A percentile compares a stretch with the other conserved stretches of the same genome.
Evolutionary conservation across 139 green algal species (phyloP).

Genomic region (Chlorella sp.): DNA sequence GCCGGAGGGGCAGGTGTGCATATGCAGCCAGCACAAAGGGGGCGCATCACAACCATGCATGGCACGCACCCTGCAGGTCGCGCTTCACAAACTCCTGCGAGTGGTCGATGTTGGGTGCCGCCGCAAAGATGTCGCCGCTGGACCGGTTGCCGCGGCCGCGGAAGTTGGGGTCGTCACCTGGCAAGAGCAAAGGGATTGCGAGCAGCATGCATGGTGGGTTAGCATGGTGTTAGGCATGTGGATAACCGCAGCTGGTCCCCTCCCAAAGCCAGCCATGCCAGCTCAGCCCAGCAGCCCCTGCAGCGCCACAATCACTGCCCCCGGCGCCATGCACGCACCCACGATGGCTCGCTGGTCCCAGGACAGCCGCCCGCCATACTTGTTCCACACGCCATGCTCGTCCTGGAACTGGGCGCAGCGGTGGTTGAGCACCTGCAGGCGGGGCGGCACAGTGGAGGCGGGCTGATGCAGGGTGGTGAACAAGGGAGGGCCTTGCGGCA

Average conservation of each 20-base stretch:
- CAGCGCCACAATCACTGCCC: background rate
- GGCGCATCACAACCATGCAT: too few species aligned
- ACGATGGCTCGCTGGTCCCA: constrained; percentile 89
- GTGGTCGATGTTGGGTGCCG: constrained; percentile 98
- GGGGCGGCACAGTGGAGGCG: too few species aligned
- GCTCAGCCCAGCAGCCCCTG: too few species aligned
- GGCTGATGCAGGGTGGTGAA: too few species aligned
- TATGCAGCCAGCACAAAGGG: too few species aligned
- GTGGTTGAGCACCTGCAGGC: constrained; percentile 89
- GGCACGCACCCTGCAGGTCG: constrained; percentile 67
- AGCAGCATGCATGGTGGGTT: too few species aligned
- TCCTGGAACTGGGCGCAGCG: constrained; percentile 78
- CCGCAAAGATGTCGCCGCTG: constrained; percentile 88
- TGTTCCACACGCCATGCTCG: constrained; percentile 79
- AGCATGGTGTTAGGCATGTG: too few species aligned
- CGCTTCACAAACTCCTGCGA: constrained; percentile 72
- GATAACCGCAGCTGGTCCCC: too few species aligned
- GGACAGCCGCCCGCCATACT: constrained; percentile 88
- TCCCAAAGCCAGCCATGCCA: background rate
- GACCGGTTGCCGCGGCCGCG: constrained; percentile 84
- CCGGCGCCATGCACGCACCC: background rate
- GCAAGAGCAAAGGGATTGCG: background rate
- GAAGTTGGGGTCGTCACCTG: constrained; percentile 84
- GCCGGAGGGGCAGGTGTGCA: background rate
- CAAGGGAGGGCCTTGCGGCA: too few species aligned